Evolutionary conservation across 1,284 basidiomycete species (phyloP), one percentile per base, ranked within the genome.

Genomic region (Lentinus polychrous): DNA sequence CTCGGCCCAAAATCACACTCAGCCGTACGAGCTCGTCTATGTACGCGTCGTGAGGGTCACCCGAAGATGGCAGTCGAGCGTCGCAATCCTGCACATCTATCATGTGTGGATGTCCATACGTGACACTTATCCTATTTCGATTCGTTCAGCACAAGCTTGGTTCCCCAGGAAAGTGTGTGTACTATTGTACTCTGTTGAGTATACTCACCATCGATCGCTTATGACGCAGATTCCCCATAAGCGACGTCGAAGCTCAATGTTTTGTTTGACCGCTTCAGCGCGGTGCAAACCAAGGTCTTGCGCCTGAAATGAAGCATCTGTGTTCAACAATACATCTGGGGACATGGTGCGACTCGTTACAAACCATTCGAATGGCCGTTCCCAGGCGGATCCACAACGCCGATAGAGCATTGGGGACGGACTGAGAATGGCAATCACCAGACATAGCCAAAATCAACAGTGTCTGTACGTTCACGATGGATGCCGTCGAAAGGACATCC

Each of bases 81-180:
- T 97, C 94, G 66, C 94, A 97, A 65, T 96, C 94, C 55, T 86
- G 81, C 2, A 96, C 79, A 64, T 95, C 91, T 55, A 96, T 93
- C 82, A 94, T 87, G 64, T 84, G 86, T 2, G 94, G 90, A 57
- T 90, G 87, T 1, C 90, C 90, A 60, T 87, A 92, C 33, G 86
- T 81, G 37, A 86, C 67, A 62, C 84, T 86, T 49, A 80, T 76
- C 86, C 86, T 89, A 60, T 20, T n/a, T n/a, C 18, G 31, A 23
- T 34, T n/a, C n/a, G 7, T 32, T 27, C 32, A 24, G 20, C 33
- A 43, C 42, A 23, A 23, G 24, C n/a, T 22, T 17, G 35, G 18
- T 12, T 27, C 40, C n/a, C n/a, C n/a, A n/a, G 40, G 40, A 45
- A 45, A 49, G 18, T 15, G 18, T 40, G 22, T 11, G 8, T 42